phyloP scores from a whole-genome alignment of 1,284 basidiomycete genomes.

The Sanghuangporus baumii region DNA sequence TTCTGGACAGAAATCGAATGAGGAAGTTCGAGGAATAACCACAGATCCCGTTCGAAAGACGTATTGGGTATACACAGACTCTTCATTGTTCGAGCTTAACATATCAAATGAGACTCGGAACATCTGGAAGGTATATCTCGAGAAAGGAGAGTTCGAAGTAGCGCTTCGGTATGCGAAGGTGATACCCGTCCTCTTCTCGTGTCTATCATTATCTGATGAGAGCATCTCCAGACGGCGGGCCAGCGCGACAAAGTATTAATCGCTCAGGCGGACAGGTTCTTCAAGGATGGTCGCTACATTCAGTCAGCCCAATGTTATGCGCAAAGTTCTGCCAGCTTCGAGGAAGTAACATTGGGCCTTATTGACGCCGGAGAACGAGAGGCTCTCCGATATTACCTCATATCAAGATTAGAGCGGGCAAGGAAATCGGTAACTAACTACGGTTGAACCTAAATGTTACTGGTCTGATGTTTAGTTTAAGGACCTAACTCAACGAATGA shows the following conservation, averaged over 20 bases:
- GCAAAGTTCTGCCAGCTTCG: constrained; percentile 83
- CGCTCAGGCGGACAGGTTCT: constrained; percentile 82
- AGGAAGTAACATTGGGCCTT: constrained; percentile 90
- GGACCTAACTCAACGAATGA: constrained; percentile 93
- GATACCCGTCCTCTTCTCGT: constrained; percentile 15
- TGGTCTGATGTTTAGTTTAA: constrained; percentile 28
- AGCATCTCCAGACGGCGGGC: constrained; percentile 54
- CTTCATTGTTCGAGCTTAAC: constrained; percentile 86
- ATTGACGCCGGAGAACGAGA: constrained; percentile 90
- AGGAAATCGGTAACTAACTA: constrained; percentile 61
- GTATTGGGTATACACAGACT: constrained; percentile 92
- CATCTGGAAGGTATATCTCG: constrained; percentile 90
- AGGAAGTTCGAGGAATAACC: constrained; percentile 67
- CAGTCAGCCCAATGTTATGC: constrained; percentile 92
- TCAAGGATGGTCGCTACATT: constrained; percentile 79
- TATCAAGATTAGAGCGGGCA: constrained; percentile 79
- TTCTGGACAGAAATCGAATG: constrained; percentile 56
- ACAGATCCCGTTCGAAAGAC: constrained; percentile 85
- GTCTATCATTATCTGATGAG: not conserved
- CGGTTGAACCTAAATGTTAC: not conserved
- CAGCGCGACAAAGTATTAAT: constrained; percentile 84
- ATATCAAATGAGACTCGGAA: constrained; percentile 88
- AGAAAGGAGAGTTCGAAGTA: constrained; percentile 69
- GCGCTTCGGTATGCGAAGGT: constrained; percentile 85
- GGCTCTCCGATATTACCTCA: constrained; percentile 86